These are phyloP conservation scores for Boletus pseudopeckii DNA, from an alignment of 768 basidiomycete species.

Conservation along the genomic window DNA sequence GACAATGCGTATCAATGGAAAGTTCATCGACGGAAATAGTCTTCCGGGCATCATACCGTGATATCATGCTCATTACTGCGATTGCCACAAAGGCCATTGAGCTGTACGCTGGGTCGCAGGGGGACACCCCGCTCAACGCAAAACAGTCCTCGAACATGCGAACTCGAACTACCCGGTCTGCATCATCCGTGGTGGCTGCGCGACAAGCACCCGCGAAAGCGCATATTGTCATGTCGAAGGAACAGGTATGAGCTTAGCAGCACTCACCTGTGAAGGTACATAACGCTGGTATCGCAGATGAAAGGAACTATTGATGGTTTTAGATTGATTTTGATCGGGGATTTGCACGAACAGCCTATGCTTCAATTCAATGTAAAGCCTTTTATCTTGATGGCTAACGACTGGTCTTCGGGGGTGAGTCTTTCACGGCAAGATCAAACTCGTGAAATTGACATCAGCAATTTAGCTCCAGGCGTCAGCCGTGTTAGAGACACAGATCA, in stretches of 20 bases:
- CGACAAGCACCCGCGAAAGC: conserved; percentile 33
- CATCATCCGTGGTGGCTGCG: conserved; percentile 1
- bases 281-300: conserved; percentile 45
- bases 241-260: conserved; percentile 55
- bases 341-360: conserved; percentile 92
- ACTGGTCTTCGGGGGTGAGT: conserved; percentile 90
- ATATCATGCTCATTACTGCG: conserved; percentile 82
- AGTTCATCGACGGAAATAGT: conserved; percentile 78
- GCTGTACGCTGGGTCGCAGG: conserved; percentile 54
- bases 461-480: conserved; percentile 78
- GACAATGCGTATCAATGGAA: conserved; percentile 81
- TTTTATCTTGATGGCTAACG: conserved; percentile 77
- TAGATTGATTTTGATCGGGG: conserved; percentile 89
- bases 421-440: background rate
- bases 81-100: conserved; percentile 86
- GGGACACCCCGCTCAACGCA: conserved; percentile 5
- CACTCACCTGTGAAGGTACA: background rate
- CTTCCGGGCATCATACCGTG: conserved; percentile 92
- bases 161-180: background rate
- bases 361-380: conserved; percentile 85
- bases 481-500: conserved; percentile 77
- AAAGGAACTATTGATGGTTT: conserved; percentile 88
- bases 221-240: conserved; percentile 64
- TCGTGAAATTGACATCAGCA: background rate
- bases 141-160: conserved; percentile 9